Conservation (phyloP, 345 rosid genomes). For the Rhizophora apiculata region DNA sequence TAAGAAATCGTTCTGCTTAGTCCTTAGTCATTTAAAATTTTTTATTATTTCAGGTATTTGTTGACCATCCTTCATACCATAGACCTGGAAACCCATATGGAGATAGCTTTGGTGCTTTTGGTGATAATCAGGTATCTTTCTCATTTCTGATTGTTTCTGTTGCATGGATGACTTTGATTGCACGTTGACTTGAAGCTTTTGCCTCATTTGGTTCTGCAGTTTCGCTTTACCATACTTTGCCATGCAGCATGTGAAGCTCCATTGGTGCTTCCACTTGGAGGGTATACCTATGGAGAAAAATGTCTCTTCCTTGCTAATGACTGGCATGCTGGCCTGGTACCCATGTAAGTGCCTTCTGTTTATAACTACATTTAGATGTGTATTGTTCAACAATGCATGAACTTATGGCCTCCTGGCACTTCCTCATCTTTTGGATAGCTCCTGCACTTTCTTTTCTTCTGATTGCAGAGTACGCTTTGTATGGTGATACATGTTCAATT, state of each 20-base stretch:
- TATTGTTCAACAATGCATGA: not conserved
- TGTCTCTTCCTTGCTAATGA: slow-evolving; percentile 91
- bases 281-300: slow-evolving; percentile 87
- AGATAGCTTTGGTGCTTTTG: slow-evolving; percentile 74
- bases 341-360: slow-evolving; percentile 54
- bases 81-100: slow-evolving; percentile 97
- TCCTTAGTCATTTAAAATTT: not conserved
- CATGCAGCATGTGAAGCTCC: slow-evolving; percentile 99
- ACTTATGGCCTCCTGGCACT: not conserved
- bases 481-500: not conserved
- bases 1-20: not conserved
- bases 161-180: not conserved
- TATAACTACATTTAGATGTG: not conserved
- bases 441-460: not conserved
- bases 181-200: slow-evolving; percentile 8
- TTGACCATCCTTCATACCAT: slow-evolving; percentile 78
- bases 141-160: slow-evolving; percentile 4
- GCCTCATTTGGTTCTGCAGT: slow-evolving; percentile 54
- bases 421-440: not conserved
- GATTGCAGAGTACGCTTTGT: slow-evolving; percentile 1
- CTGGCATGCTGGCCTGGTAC: slow-evolving; percentile 97
- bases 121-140: slow-evolving; percentile 79
- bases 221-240: slow-evolving; percentile 87
- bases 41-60: slow-evolving; percentile 57
- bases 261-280: slow-evolving; percentile 85